A percentile compares a stretch with the other conserved stretches of the same genome.
Evolutionary conservation across 768 basidiomycete genomes (phyloP).

Genomic region (Pisolithus orientalis): DNA sequence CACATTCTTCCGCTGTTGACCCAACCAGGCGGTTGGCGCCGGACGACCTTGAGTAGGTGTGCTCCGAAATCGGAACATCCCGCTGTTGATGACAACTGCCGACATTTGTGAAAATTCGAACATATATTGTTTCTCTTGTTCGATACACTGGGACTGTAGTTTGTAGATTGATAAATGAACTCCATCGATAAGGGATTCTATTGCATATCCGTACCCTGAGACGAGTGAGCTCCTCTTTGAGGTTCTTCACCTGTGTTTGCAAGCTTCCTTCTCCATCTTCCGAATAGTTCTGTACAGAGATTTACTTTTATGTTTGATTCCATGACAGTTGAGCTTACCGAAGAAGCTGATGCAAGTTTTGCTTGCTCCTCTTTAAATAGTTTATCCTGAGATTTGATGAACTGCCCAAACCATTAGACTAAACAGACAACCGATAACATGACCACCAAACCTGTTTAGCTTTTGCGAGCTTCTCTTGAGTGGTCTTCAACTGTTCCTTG

Average conservation of each 20-base stretch:
- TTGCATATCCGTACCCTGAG: slow-evolving; percentile 38
- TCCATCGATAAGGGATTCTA: background rate
- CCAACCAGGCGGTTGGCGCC: slow-evolving; percentile 64
- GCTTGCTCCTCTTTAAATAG: slow-evolving; percentile 79
- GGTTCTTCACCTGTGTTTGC: slow-evolving; percentile 56
- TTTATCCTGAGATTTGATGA: slow-evolving; percentile 90
- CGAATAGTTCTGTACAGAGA: slow-evolving; percentile 39
- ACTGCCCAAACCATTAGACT: slow-evolving; percentile 38
- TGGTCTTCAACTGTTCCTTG: slow-evolving; percentile 65
- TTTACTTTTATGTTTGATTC: background rate
- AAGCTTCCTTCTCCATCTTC: slow-evolving; percentile 69
- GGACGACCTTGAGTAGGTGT: slow-evolving; percentile 46
- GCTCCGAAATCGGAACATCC: slow-evolving; percentile 56
- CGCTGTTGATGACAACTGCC: slow-evolving; percentile 62
- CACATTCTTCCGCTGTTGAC: slow-evolving; percentile 53
- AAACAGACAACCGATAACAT: background rate
- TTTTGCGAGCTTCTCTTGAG: slow-evolving; percentile 72
- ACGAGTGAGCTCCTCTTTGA: slow-evolving; percentile 57
- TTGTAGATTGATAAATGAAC: background rate
- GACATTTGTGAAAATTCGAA: slow-evolving; percentile 81
- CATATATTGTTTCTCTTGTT: slow-evolving; percentile 56
- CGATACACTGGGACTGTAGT: slow-evolving; percentile 41
- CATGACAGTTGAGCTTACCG: slow-evolving; percentile 32
- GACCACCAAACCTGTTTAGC: slow-evolving; percentile 57
- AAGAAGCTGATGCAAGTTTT: slow-evolving; percentile 39